A percentile compares a stretch with the other conserved stretches of the same genome.
Conservation (phyloP, 106 monocot species). For the Dendrobium officinale region DNA sequence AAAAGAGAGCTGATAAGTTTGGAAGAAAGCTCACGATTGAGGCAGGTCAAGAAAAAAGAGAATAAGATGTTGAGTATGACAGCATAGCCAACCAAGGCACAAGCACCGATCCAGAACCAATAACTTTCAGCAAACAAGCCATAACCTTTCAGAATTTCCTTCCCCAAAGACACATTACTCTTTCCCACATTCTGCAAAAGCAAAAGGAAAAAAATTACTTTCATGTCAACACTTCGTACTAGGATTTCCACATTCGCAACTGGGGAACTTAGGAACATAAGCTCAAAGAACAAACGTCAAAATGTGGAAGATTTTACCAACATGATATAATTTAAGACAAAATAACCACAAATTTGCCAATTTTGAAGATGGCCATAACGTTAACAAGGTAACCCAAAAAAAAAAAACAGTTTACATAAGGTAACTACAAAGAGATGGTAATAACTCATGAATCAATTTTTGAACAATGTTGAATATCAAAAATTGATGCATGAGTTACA, state of each 20-base stretch:
- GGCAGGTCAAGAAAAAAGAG: slow-evolving; percentile 69
- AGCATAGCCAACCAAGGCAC: slow-evolving; percentile 82
- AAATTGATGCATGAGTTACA: not conserved
- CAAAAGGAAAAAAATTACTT: not conserved
- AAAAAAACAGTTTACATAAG: no score
- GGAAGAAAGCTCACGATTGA: slow-evolving; percentile 63
- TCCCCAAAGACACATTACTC: slow-evolving; percentile 41
- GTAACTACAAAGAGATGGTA: no score
- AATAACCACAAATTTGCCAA: no score
- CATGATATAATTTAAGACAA: not conserved
- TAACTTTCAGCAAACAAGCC: slow-evolving; percentile 62
- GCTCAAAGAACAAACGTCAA: not conserved
- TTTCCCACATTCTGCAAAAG: slow-evolving; percentile 42
- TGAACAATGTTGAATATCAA: not conserved
- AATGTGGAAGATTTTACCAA: not conserved
- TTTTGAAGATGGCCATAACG: no score
- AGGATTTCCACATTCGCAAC: not conserved
- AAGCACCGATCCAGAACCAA: slow-evolving; percentile 94
- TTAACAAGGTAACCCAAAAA: no score
- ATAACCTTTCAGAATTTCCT: slow-evolving; percentile 50
- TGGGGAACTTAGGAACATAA: not conserved
- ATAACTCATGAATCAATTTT: not conserved
- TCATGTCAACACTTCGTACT: not conserved
- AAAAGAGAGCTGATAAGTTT: slow-evolving; percentile 1
- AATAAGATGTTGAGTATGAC: slow-evolving; percentile 80